Evolutionary conservation across 371 early-diverging fungal species (phyloP), one percentile per base, ranked within the genome.

Genomic region (Entomophthora muscae): DNA sequence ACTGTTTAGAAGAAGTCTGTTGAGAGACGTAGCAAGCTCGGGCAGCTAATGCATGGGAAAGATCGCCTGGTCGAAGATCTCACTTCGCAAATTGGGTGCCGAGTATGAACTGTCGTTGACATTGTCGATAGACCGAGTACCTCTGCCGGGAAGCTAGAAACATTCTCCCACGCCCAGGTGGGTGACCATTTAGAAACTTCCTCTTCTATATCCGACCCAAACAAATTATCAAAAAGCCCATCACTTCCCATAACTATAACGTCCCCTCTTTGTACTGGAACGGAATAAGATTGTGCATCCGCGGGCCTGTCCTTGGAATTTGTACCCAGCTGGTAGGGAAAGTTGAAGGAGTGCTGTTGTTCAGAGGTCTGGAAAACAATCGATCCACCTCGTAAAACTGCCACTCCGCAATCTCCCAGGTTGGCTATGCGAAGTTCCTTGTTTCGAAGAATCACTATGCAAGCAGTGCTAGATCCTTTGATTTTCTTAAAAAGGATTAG

Each of bases 351-450:
- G 70, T 88, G 88, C 64, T 90, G 90, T 64, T 87, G 89, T 67
- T 88, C 88, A 70, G 93, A 93, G 28, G 88, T 93, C 32, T 93
- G 83, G 70, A 95, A 95, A 10, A 93, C 77, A 68, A 88, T 79
- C 62, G 86, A 83, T 57, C 85, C 84, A 61, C 84, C 79, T n/a
- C 98, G 87, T 57, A 95, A 83, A 3, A 97, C 77, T 28, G 85
- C 78, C 53, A 95, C 77, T 0, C 92, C 92, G 66, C 93, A 91
- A 70, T 97, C 98, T 28, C 98, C 98, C 53, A 97, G 76, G 64
- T 93, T 93, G 21, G 93, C 88, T 53, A 97, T 83, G 0, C 93
- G 81, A 29, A 97, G 74, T 72, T 93, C 93, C 65, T 95, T 90
- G 66, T 88, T 83, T 33, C 91, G 79, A 63, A 95, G 72, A 3